Base-by-base conservation (phyloP, 1,284 basidiomycete genomes). In the Ustilago loliicola region DNA sequence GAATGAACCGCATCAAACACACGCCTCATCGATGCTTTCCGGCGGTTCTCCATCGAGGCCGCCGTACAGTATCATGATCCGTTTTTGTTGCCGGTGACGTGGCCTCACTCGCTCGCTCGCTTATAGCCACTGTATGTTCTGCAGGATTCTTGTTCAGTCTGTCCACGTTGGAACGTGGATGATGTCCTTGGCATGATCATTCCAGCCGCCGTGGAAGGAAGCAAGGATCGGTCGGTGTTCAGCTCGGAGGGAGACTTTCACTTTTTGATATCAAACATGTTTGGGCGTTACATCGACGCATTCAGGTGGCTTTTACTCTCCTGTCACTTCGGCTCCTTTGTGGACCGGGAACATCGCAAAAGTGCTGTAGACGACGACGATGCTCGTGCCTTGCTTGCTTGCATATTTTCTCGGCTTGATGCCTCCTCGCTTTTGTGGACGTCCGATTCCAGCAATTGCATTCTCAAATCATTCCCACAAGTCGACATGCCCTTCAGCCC, bases 1-100 rank as follows among this genome's bases (percentile, higher is more conserved):
- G n/a, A n/a, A n/a, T n/a, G n/a, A n/a, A n/a, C n/a, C n/a, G 32
- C 32, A 42, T 42, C 40, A 42, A n/a, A 42, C 40, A 42, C 40
- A 34, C 7, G 7, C 32, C 32, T 34, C 32, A 34, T 34, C 32
- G n/a, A 34, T 11, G 11, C 40, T 42, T 42, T 42, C 40, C 40
- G 40, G 40, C 40, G 40, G 40, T 42, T 42, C 40, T 19, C 17
- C 17, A 11, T 34, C 11, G 40, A 10, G 7, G 40, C 40, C 15
- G n/a, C 9, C 6, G 4, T 7, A 10, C 40, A 42, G 40, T 21
- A 19, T 42, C 40, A 5, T 8, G 4, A 10, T 42, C 7, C 40
- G 40, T 10, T 47, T 21, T 3, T 47, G 19, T 23, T 21, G n/a
- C 19, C 23, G 6, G 11, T 3, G 45, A 21, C 45, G 23, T 42